A percentile compares a stretch with the other conserved stretches of the same genome.
phyloP scores from a whole-genome alignment of 768 basidiomycete species.

The Myochromella boudieri region DNA sequence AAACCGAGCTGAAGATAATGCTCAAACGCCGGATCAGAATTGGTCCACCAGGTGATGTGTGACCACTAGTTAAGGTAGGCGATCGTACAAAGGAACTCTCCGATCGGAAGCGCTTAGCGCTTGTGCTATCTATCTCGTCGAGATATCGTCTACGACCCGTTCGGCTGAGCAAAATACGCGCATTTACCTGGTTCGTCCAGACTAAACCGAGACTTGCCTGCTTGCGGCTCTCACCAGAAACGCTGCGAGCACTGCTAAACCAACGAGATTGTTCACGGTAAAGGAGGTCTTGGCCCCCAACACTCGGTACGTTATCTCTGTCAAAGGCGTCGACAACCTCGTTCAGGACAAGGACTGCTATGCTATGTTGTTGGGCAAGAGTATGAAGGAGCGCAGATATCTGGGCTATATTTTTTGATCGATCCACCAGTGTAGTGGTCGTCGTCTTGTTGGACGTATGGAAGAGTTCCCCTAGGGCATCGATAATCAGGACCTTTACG shows the following conservation, averaged over 20 bases:
- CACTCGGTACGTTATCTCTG: slow-evolving; percentile 20
- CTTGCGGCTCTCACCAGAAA: slow-evolving; percentile 60
- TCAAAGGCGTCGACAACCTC: slow-evolving; percentile 84
- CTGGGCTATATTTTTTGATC: slow-evolving; percentile 67
- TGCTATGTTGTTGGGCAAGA: slow-evolving; percentile 58
- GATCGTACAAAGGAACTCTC: slow-evolving; percentile 6
- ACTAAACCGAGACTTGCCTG: slow-evolving; percentile 85
- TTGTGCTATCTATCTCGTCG: slow-evolving; percentile 27
- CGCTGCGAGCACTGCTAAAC: slow-evolving; percentile 67
- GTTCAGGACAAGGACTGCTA: slow-evolving; percentile 86
- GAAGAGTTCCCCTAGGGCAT: slow-evolving; percentile 86
- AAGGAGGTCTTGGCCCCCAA: slow-evolving; percentile 37
- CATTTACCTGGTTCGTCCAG: slow-evolving; percentile 94
- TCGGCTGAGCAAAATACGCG: slow-evolving; percentile 77
- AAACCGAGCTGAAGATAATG: slow-evolving; percentile 74
- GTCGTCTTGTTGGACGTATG: slow-evolving; percentile 61
- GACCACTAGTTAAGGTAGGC: neutral
- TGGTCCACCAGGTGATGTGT: slow-evolving; percentile 30
- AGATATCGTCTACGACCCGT: slow-evolving; percentile 68
- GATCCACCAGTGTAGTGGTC: slow-evolving; percentile 63
- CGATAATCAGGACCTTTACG: slow-evolving; percentile 79
- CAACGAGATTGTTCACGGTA: slow-evolving; percentile 76
- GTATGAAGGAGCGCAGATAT: slow-evolving; percentile 71
- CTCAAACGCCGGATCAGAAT: slow-evolving; percentile 69
- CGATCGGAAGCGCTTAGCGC: slow-evolving; percentile 27